A percentile compares a stretch with the other conserved stretches of the same genome.
Evolutionary conservation across 2,329 filamentous ascomycete species (phyloP).

Genomic region (Aspergillus aculeatus): DNA sequence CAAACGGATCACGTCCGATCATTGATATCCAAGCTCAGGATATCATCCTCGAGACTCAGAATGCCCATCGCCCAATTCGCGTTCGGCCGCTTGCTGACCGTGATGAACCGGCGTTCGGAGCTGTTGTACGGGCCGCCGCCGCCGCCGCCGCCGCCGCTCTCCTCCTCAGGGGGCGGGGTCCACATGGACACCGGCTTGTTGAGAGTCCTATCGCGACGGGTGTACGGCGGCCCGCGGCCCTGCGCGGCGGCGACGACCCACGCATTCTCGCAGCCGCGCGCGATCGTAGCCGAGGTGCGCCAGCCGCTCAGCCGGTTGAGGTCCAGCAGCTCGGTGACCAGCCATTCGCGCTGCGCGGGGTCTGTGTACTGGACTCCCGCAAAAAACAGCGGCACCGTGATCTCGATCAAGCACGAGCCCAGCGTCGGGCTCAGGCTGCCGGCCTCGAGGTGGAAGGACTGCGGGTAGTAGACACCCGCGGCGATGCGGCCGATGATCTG

Average conservation of each 20-base stretch:
- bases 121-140: conserved; percentile 24
- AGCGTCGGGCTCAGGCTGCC: conserved; percentile 70
- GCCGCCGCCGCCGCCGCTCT: background rate
- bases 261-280: conserved; percentile 75
- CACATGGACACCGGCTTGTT: conserved; percentile 10
- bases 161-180: conserved; percentile 12
- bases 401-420: conserved; percentile 79
- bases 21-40: conserved; percentile 61
- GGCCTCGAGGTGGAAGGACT: conserved; percentile 32
- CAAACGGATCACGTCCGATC: conserved; percentile 8
- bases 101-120: conserved; percentile 55
- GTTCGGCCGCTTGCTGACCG: conserved; percentile 62
- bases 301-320: conserved; percentile 81
- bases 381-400: conserved; percentile 80
- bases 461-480: conserved; percentile 61
- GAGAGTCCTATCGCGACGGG: conserved; percentile 29
- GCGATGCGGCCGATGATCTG: conserved; percentile 76
- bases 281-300: conserved; percentile 79
- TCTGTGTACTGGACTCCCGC: conserved; percentile 78
- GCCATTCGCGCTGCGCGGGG: conserved; percentile 71
- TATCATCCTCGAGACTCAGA: conserved; percentile 73
- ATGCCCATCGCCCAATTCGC: conserved; percentile 76
- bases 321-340: conserved; percentile 69
- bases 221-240: conserved; percentile 74
- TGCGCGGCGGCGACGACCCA: conserved; percentile 75